Conservation (phyloP, 345 rosid species). For the Euphorbia peplus region DNA sequence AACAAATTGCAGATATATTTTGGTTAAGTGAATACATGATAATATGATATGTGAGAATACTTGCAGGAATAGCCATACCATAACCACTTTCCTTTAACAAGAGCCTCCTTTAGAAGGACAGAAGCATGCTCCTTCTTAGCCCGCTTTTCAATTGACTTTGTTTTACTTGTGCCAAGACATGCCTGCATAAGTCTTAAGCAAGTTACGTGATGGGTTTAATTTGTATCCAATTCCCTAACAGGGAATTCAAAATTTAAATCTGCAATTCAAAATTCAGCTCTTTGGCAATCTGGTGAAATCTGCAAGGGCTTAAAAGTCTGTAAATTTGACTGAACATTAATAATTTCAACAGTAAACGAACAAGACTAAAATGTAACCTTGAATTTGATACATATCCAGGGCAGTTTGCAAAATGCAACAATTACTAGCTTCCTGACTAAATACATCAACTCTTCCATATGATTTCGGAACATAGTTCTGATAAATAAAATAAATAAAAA, state of each 20-base stretch:
- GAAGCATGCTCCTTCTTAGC: conserved; percentile 57
- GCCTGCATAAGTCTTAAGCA: conserved; percentile 37
- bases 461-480: neutral
- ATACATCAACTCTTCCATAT: conserved; percentile 6
- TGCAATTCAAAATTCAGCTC: neutral
- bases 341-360: neutral
- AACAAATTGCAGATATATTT: neutral
- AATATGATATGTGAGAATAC: neutral
- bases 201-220: neutral
- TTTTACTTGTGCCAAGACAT: conserved; percentile 44
- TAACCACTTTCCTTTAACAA: conserved; percentile 77
- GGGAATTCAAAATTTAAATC: neutral
- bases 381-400: neutral
- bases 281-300: neutral
- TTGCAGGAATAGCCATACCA: conserved; percentile 50
- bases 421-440: conserved; percentile 3
- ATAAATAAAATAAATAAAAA: neutral
- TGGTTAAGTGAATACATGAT: neutral
- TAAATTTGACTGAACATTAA: neutral
- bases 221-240: neutral
- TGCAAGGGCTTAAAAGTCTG: neutral
- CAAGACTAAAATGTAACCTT: neutral
- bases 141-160: conserved; percentile 55
- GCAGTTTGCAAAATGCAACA: conserved; percentile 1
- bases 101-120: conserved; percentile 63